Evolutionary conservation across 768 basidiomycete species (phyloP).

Genomic region (Boletus vermiculosoides): DNA sequence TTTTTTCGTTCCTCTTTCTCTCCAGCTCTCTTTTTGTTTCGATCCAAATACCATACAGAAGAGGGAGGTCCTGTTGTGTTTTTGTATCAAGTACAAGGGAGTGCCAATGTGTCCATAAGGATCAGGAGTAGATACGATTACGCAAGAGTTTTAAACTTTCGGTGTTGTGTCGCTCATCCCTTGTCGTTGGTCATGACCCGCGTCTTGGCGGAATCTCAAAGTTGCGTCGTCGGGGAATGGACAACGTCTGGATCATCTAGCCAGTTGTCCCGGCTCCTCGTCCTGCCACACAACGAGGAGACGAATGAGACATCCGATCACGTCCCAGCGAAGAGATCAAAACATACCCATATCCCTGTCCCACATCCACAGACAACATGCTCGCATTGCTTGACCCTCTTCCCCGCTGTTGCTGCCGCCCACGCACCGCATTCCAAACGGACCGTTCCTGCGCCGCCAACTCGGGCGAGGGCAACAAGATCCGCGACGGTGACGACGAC

Average conservation of each 20-base stretch:
- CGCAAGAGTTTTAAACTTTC: background rate
- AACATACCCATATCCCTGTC: background rate
- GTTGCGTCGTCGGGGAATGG: background rate
- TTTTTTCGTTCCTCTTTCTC: background rate
- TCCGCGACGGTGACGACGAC: background rate
- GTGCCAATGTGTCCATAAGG: background rate
- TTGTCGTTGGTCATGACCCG: too few species aligned
- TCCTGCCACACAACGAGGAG: background rate
- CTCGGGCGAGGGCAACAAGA: constrained; percentile 17
- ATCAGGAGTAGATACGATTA: background rate
- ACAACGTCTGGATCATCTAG: background rate
- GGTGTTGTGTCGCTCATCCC: too few species aligned
- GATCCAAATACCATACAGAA: constrained; percentile 10
- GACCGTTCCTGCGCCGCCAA: constrained; percentile 39
- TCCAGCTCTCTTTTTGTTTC: background rate
- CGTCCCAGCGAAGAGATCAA: too few species aligned
- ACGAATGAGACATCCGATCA: background rate
- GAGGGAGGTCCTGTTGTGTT: background rate
- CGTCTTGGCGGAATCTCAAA: too few species aligned
- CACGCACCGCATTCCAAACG: background rate
- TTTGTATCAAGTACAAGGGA: constrained; percentile 14
- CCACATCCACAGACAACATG: background rate
- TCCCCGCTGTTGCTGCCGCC: background rate
- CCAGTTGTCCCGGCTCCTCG: background rate
- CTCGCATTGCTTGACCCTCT: background rate